A percentile compares a stretch with the other conserved stretches of the same genome.
Evolutionary conservation across 169 alveolate species (phyloP).

Genomic region (Eimeria maxima): DNA sequence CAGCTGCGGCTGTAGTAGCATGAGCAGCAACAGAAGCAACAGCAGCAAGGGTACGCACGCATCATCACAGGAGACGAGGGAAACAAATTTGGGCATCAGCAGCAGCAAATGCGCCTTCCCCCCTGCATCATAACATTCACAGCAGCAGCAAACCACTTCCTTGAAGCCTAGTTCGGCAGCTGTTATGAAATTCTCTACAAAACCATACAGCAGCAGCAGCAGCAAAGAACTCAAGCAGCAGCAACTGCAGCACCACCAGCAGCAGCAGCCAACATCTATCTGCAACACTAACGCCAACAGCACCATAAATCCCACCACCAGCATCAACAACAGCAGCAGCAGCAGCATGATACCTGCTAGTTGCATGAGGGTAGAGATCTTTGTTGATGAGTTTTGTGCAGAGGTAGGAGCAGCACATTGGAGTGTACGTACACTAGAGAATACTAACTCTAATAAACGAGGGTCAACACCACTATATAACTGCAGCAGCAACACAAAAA

Average conservation of each 20-base stretch:
- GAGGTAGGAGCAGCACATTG: slow-evolving; percentile 54
- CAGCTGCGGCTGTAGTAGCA: too few relatives aligned
- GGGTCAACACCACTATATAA: slow-evolving; percentile 1
- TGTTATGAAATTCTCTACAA: too few relatives aligned
- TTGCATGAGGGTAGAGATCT: slow-evolving; percentile 9
- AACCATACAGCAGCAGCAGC: not conserved
- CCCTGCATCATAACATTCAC: slow-evolving; percentile 12
- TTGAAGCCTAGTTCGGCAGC: not conserved
- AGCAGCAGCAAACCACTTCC: not conserved
- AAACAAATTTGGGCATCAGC: slow-evolving; percentile 37
- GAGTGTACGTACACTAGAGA: slow-evolving; percentile 45
- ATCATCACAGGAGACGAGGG: slow-evolving; percentile 49
- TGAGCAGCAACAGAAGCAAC: not conserved
- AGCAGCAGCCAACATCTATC: too few relatives aligned
- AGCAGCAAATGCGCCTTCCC: slow-evolving; percentile 63
- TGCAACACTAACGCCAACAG: not conserved
- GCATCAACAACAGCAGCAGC: slow-evolving; percentile 30
- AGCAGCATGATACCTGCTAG: slow-evolving; percentile 45
- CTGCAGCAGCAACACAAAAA: not conserved
- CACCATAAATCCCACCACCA: not conserved
- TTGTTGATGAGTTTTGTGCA: not conserved
- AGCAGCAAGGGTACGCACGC: not conserved
- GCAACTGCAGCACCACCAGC: not conserved
- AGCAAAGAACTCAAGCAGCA: not conserved
- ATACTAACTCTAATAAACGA: slow-evolving; percentile 4